Evolutionary conservation across 257 asterid species (phyloP).

Genomic region (Ballota nigra): DNA sequence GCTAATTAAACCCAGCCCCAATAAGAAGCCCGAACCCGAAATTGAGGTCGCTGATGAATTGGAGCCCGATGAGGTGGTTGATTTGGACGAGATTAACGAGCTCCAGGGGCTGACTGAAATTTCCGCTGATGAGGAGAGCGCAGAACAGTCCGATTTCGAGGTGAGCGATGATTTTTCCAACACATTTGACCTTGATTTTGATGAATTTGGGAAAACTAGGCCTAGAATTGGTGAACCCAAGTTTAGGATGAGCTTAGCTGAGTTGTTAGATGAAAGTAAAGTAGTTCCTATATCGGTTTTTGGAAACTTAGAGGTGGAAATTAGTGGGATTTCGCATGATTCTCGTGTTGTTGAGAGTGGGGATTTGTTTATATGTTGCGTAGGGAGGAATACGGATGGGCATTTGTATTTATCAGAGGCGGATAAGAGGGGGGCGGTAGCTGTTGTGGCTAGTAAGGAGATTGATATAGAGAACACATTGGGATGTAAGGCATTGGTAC

Average conservation of each 20-base stretch:
- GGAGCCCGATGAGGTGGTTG: constrained; percentile 88
- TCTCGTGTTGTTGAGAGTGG: constrained; percentile 87
- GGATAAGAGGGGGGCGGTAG: constrained; percentile 95
- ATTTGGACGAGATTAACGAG: constrained; percentile 86
- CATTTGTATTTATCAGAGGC: constrained; percentile 77
- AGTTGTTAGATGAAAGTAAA: constrained; percentile 83
- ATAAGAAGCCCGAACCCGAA: constrained; percentile 29
- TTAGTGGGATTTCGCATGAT: constrained; percentile 83
- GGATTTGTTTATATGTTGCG: constrained; percentile 79
- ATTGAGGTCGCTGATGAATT: constrained; percentile 53
- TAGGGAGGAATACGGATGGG: constrained; percentile 70
- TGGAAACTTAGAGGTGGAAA: constrained; percentile 76
- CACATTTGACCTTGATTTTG: constrained; percentile 76
- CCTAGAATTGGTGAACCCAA: constrained; percentile 75
- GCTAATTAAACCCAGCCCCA: constrained; percentile 52
- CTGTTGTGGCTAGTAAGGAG: constrained; percentile 89
- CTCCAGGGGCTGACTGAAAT: constrained; percentile 57
- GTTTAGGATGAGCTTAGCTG: constrained; percentile 84
- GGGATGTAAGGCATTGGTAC: constrained; percentile 87
- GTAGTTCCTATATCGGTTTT: constrained; percentile 80
- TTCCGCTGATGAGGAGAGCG: constrained; percentile 43
- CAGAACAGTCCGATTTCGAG: constrained; percentile 54
- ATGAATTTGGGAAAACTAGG: constrained; percentile 62
- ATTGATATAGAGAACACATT: constrained; percentile 77
- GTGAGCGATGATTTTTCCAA: constrained; percentile 47